phyloP scores from a whole-genome alignment of 1,139 yeast species.

The Geotrichum klebahnii region DNA sequence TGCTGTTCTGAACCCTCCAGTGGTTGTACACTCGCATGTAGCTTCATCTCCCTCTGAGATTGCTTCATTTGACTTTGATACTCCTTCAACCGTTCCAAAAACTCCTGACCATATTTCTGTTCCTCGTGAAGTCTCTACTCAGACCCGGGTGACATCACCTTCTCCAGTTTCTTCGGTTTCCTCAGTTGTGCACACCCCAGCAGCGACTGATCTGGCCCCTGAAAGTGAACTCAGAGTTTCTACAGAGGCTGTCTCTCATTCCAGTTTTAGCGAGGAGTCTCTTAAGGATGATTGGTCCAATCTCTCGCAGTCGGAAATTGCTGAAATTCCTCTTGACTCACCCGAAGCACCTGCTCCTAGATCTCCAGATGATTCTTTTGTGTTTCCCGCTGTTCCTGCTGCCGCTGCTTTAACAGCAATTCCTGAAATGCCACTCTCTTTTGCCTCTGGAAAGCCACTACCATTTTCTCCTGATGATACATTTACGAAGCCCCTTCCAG shows the following conservation, averaged over 20 bases:
- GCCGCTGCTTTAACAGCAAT: neutral
- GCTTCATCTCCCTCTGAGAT: too few species aligned
- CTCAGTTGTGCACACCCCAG: too few species aligned
- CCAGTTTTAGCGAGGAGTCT: neutral
- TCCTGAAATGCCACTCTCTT: neutral
- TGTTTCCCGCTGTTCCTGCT: constrained; percentile 6
- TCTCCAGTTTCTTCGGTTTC: too few species aligned
- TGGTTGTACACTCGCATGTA: too few species aligned
- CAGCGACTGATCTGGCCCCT: too few species aligned
- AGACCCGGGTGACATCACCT: too few species aligned
- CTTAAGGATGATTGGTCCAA: neutral
- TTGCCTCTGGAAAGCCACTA: neutral
- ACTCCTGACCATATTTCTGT: too few species aligned
- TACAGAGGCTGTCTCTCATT: neutral
- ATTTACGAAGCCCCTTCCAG: neutral
- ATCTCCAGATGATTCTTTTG: constrained; percentile 13
- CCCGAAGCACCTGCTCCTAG: constrained; percentile 6
- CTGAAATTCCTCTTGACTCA: neutral
- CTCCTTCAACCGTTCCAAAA: too few species aligned
- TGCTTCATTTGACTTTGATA: too few species aligned
- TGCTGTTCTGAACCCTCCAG: too few species aligned
- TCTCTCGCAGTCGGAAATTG: neutral
- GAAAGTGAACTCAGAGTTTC: neutral
- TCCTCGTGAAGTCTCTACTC: too few species aligned
- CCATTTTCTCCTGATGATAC: neutral